Evolutionary conservation across 805 yeast species (phyloP), one percentile per base, ranked within the genome.

Genomic region (Saccharomycopsis javanensis): DNA sequence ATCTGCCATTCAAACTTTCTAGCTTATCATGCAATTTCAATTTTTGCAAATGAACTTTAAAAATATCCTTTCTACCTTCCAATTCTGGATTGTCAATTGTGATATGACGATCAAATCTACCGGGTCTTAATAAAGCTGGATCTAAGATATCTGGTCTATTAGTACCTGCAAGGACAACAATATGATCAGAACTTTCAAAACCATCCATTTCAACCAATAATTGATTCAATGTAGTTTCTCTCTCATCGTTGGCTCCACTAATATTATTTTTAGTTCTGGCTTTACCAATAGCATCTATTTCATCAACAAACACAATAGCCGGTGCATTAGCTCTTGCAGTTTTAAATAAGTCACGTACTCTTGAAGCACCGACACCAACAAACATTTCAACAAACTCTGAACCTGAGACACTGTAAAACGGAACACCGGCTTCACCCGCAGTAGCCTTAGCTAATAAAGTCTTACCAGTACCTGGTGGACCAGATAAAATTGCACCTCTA

Each of bases 401-500:
- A 62, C 99, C 99, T 0, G 96, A 88, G 18, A 94, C 98, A 15
- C 96, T 87, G 65, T 83, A 83, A 69, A 94, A 94, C 48, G 99
- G 97, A 45, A 94, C 99, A 57, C 94, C 96, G 0, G 99, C 99
- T 71, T 94, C 99, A 63, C 99, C 99, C 1, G 99, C 99, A 53
- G 98, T 94, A 4, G 99, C 99, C 68, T 89, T 92, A 11, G 99
- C 99, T 54, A 94, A 74, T 55, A 94, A 75, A 0, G 99, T 94
- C 70, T 94, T 94, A 82, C 99, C 99, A 8, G 99, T 94, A 75
- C 99, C 99, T 54, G 99, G 99, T 16, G 99, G 96, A 53, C 99
- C 99, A 1, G 96, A 86, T 57, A 94, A 75, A 60, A 94, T 88
- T 8, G 99, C 99, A 64, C 99, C 99, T 68, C 98, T 82, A 52